phyloP scores from a whole-genome alignment of 2,329 filamentous ascomycete species.

The Pezicula neosporulosa region DNA sequence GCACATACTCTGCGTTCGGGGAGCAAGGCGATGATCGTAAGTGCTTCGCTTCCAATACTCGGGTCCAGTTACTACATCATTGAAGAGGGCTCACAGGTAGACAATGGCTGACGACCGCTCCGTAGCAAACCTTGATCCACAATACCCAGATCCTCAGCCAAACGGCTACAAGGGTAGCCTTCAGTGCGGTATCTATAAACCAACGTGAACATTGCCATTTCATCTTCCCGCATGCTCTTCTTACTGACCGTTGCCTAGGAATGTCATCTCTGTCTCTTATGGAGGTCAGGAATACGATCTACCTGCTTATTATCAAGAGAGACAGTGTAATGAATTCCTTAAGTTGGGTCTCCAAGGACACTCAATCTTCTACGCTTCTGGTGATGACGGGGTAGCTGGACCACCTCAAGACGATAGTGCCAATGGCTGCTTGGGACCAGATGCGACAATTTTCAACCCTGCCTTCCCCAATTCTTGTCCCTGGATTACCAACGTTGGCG shows the following conservation, averaged over 20 bases:
- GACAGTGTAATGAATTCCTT: background rate
- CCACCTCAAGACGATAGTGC: slow-evolving; percentile 24
- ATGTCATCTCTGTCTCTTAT: slow-evolving; percentile 39
- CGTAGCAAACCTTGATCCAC: slow-evolving; percentile 30
- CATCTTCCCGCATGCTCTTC: too few relatives aligned
- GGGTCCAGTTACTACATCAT: too few relatives aligned
- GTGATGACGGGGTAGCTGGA: slow-evolving; percentile 17
- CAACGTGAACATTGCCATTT: slow-evolving; percentile 26
- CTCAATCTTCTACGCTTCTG: background rate
- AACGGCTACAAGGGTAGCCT: slow-evolving; percentile 35
- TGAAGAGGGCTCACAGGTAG: too few relatives aligned
- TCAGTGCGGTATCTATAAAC: slow-evolving; percentile 33
- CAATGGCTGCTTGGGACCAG: slow-evolving; percentile 35
- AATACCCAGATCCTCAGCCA: slow-evolving; percentile 34
- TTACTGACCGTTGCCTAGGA: slow-evolving; percentile 29
- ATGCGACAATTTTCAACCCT: slow-evolving; percentile 45
- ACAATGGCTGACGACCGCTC: too few relatives aligned
- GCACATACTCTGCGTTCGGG: slow-evolving; percentile 1
- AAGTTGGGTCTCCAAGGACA: slow-evolving; percentile 9
- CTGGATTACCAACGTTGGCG: slow-evolving; percentile 19
- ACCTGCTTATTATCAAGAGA: slow-evolving; percentile 36
- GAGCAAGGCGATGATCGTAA: too few relatives aligned
- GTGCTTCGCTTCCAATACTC: too few relatives aligned
- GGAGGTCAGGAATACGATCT: slow-evolving; percentile 37
- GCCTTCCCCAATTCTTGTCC: slow-evolving; percentile 45